A percentile compares a stretch with the other conserved stretches of the same genome.
Evolutionary conservation across 768 basidiomycete species (phyloP).

Genomic region (Lactarius psammicola): DNA sequence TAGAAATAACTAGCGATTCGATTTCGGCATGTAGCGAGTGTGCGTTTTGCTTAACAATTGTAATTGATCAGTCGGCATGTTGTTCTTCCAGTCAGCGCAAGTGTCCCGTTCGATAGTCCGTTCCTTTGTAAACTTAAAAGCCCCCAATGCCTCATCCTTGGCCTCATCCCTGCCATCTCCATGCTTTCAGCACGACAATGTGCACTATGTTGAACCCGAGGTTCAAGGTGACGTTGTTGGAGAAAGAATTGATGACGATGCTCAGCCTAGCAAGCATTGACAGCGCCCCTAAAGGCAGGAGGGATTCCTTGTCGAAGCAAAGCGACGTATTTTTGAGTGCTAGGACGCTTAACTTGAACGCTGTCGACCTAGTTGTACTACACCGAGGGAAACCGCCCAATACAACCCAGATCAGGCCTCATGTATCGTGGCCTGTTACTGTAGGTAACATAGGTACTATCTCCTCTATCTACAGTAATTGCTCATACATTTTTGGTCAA

Average conservation of each 20-base stretch:
- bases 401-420: too few species aligned
- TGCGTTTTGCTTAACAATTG: slow-evolving; percentile 8
- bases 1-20: background rate
- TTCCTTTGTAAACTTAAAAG: background rate
- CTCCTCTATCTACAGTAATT: too few species aligned
- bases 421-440: too few species aligned
- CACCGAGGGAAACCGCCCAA: too few species aligned
- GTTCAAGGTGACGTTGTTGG: slow-evolving; percentile 41
- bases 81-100: background rate
- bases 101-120: background rate
- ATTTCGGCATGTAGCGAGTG: background rate
- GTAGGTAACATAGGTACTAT: too few species aligned
- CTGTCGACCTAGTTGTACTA: too few species aligned
- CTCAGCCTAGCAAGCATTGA: slow-evolving; percentile 39
- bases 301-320: slow-evolving; percentile 30
- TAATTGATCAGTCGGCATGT: background rate
- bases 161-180: background rate
- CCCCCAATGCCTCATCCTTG: background rate
- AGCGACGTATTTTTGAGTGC: slow-evolving; percentile 31
- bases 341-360: slow-evolving; percentile 30
- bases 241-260: slow-evolving; percentile 47
- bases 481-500: too few species aligned
- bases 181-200: slow-evolving; percentile 29
- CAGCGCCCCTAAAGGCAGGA: slow-evolving; percentile 33
- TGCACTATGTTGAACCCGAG: slow-evolving; percentile 44